Evolutionary conservation across 106 monocot species (phyloP), one percentile per base, ranked within the genome.

Genomic region (Dioscorea alata): DNA sequence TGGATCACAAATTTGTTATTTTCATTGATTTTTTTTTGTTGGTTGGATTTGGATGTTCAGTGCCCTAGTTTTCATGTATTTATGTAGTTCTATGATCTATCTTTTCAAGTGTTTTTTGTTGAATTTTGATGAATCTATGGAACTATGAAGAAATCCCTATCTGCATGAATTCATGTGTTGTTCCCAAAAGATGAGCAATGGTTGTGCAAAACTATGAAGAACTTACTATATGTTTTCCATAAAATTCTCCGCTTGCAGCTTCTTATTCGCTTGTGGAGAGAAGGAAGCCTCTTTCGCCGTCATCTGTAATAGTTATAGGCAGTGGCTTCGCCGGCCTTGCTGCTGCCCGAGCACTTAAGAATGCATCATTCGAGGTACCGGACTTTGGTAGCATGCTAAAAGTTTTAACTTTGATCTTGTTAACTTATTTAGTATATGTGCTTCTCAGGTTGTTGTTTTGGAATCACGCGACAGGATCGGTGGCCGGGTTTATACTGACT

Each of bases 401-500:
- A 12, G 19, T 64, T 28, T 4, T n/a, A n/a, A 28, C 48, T 51
- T 18, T 50, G 31, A 18, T 61, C 4, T 32, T 28, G 6, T 49
- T 23, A 50, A 23, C 52, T 33, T 17, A 20, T 33, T 61, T 52
- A 28, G 15, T 21, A 61, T 52, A 61, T 52, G 4, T 51, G 18
- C 60, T 33, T 48, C 63, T 73, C 68, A 97, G 97, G 97, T 97
- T 78, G 81, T 92, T 72, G 49, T 97, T 22, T 81, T 97, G 63
- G 97, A 97, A 72, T 92, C 97, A 74, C 84, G 89, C 23, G 87
- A 89, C 33, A 82, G 97, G 70, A 87, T 92, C 76, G 97, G 97
- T 63, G 97, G 97, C 48, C 84, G 92, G 83, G 83, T 85, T 59
- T 79, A 67, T 70, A 97, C 97, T 20, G 89, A 97, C 69, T 87